A percentile compares a stretch with the other conserved stretches of the same genome.
phyloP scores from a whole-genome alignment of 441 rosid species.

The Aquilaria agallochum region DNA sequence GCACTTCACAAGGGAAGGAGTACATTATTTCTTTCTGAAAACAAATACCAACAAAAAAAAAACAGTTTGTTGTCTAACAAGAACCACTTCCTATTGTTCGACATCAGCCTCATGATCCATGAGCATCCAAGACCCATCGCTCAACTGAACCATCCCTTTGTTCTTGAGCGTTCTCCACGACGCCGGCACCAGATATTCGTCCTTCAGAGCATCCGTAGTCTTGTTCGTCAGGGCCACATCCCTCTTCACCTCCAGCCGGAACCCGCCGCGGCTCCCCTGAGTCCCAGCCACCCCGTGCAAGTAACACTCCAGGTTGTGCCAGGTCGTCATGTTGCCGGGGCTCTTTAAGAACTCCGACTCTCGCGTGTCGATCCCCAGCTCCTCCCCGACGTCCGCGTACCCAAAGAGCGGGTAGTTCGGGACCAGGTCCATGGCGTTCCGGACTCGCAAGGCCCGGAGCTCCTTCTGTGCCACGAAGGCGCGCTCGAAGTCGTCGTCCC shows the following conservation, averaged over 20 bases:
- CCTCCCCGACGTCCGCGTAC: slow-evolving; percentile 74
- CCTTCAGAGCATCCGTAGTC: slow-evolving; percentile 46
- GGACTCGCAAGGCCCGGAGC: slow-evolving; percentile 45
- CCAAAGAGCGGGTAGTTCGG: slow-evolving; percentile 65
- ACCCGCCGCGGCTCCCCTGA: slow-evolving; percentile 54
- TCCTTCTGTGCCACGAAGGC: slow-evolving; percentile 36
- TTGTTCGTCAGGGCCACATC: slow-evolving; percentile 64
- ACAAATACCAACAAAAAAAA: too few species aligned
- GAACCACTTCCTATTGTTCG: not conserved
- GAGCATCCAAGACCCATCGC: slow-evolving; percentile 79
- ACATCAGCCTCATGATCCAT: slow-evolving; percentile 62
- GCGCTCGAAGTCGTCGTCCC: slow-evolving; percentile 49
- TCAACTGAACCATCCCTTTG: slow-evolving; percentile 73
- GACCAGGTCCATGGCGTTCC: slow-evolving; percentile 51
- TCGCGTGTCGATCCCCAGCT: slow-evolving; percentile 51
- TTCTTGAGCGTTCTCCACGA: slow-evolving; percentile 59
- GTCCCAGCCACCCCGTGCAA: slow-evolving; percentile 87
- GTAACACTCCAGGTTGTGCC: slow-evolving; percentile 68
- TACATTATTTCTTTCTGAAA: too few species aligned
- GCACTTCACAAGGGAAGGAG: too few species aligned
- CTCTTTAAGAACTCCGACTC: slow-evolving; percentile 61
- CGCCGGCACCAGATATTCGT: slow-evolving; percentile 55
- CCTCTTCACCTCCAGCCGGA: slow-evolving; percentile 52
- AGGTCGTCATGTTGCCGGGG: slow-evolving; percentile 37
- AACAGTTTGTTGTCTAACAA: too few species aligned